These are phyloP conservation scores for Hyphopichia burtonii DNA, from an alignment of 1,139 yeast genomes.

Conservation along the genomic window DNA sequence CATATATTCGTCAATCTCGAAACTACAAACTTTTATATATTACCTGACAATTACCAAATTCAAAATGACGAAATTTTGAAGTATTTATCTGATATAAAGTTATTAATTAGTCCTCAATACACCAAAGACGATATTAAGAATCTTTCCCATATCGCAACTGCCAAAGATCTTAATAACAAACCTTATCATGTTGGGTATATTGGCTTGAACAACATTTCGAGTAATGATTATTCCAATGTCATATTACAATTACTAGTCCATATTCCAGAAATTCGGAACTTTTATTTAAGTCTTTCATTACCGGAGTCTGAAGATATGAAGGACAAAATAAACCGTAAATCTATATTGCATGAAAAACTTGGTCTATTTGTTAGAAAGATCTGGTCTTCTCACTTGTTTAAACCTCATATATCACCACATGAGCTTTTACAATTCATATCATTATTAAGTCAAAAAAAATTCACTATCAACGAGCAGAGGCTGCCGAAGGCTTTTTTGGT, in stretches of 20 bases:
- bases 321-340: conserved; percentile 13
- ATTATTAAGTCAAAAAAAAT: conserved; percentile 39
- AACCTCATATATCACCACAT: conserved; percentile 65
- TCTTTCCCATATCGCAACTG: conserved; percentile 8
- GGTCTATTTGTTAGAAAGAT: conserved; percentile 53
- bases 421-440: conserved; percentile 56
- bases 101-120: conserved; percentile 54
- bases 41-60: conserved; percentile 61
- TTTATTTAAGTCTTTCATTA: conserved; percentile 33
- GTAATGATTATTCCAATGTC: conserved; percentile 53
- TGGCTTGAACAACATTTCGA: conserved; percentile 57
- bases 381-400: conserved; percentile 63
- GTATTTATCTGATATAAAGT: conserved; percentile 50
- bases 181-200: conserved; percentile 61
- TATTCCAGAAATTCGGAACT: conserved; percentile 51
- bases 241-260: conserved; percentile 59
- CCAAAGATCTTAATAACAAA: conserved; percentile 42
- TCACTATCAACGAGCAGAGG: conserved; percentile 31
- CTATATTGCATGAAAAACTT: conserved; percentile 32
- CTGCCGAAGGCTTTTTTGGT: conserved; percentile 58
- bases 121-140: conserved; percentile 26
- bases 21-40: conserved; percentile 47
- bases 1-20: conserved; percentile 60
- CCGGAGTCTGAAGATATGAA: conserved; percentile 7
- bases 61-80: conserved; percentile 20